A percentile compares a stretch with the other conserved stretches of the same genome.
Conservation (phyloP, 1,284 basidiomycete species). For the Ustilago curta region DNA sequence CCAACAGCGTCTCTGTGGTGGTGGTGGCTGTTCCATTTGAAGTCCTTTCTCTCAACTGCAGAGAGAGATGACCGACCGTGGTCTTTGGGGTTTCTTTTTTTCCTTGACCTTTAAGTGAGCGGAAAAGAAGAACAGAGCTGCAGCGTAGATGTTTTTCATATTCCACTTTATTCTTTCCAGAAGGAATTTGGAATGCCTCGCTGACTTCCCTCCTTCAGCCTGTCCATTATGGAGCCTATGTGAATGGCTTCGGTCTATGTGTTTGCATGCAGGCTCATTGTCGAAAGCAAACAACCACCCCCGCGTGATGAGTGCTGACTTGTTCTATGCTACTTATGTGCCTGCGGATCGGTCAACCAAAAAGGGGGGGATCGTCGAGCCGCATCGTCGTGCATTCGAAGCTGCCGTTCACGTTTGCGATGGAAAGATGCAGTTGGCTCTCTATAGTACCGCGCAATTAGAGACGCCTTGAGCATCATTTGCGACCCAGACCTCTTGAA, state of each 20-base stretch:
- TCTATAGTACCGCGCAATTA: not conserved
- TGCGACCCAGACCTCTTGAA: not conserved
- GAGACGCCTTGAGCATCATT: not conserved
- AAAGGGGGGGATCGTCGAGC: slow-evolving; percentile 9
- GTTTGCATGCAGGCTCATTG: no score
- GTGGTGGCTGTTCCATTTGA: not conserved
- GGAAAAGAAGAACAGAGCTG: slow-evolving; percentile 5
- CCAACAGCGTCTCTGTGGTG: not conserved
- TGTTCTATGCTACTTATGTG: no score
- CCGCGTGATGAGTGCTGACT: not conserved
- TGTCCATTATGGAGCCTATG: not conserved
- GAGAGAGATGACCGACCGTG: slow-evolving; percentile 13
- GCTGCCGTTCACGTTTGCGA: not conserved
- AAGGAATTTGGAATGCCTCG: slow-evolving; percentile 23
- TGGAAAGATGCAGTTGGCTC: not conserved
- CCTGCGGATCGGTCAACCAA: no score
- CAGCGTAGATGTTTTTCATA: slow-evolving; percentile 30
- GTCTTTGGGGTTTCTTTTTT: slow-evolving; percentile 10
- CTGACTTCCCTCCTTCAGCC: not conserved
- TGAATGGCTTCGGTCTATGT: not conserved
- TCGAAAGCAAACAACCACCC: no score
- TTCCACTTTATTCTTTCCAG: slow-evolving; percentile 16
- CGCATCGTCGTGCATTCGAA: slow-evolving; percentile 10
- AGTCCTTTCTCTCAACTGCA: slow-evolving; percentile 11
- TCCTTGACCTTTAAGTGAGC: no score